phyloP scores from a whole-genome alignment of 2,329 filamentous ascomycete genomes.

The Talaromyces sp. region DNA sequence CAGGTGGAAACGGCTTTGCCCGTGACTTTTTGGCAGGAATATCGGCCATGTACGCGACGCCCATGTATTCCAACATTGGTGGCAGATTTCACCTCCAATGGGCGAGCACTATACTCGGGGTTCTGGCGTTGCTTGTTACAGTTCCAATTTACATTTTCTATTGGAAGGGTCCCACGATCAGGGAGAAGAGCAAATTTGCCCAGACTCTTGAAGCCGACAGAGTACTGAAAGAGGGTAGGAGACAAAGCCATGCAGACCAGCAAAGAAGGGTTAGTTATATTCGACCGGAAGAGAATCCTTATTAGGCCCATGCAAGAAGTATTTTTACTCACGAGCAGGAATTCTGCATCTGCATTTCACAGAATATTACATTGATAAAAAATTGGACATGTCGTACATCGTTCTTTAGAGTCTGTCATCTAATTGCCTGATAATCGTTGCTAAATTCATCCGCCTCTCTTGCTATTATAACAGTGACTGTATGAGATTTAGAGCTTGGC shows the following conservation, averaged over 20 bases:
- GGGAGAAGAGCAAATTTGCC: slow-evolving; percentile 54
- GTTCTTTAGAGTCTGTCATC: not conserved
- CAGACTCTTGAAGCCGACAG: slow-evolving; percentile 37
- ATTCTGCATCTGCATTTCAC: too few relatives aligned
- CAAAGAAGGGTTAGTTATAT: not conserved
- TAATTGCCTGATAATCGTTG: not conserved
- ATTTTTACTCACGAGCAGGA: too few relatives aligned
- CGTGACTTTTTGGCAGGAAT: slow-evolving; percentile 72
- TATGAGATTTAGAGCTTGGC: not conserved
- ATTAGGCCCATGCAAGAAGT: not conserved
- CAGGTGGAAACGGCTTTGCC: slow-evolving; percentile 72
- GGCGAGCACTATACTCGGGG: slow-evolving; percentile 55
- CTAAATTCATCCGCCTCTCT: not conserved
- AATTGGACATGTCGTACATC: not conserved
- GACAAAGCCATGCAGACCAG: slow-evolving; percentile 22
- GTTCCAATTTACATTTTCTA: slow-evolving; percentile 58
- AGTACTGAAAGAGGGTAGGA: slow-evolving; percentile 18
- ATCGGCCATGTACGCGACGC: slow-evolving; percentile 65
- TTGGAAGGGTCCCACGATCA: slow-evolving; percentile 54
- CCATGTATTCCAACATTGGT: slow-evolving; percentile 57
- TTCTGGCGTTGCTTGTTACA: slow-evolving; percentile 51
- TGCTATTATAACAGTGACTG: not conserved
- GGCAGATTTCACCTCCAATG: slow-evolving; percentile 49
- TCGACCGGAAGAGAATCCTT: not conserved
- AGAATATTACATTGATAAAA: too few relatives aligned